Percentiles rank a stretch among this genome's conserved stretches.
Conservation (phyloP, 257 asterid species). For the Jacaranda mimosifolia region DNA sequence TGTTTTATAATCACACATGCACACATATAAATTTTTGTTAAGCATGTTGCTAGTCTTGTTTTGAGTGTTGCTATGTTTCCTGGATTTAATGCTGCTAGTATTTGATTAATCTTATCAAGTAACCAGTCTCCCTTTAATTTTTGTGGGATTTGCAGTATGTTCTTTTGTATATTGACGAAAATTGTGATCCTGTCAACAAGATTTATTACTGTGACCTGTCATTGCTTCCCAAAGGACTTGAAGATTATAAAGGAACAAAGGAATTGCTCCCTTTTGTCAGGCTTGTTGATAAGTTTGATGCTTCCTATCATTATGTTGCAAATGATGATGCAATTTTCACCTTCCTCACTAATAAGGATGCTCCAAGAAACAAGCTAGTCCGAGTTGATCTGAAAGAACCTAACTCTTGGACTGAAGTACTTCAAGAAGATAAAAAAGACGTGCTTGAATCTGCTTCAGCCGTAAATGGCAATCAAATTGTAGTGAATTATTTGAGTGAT, state of each 20-base stretch:
- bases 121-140: constrained; percentile 19
- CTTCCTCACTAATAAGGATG: constrained; percentile 82
- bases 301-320: constrained; percentile 73
- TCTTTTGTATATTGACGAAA: constrained; percentile 62
- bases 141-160: constrained; percentile 72
- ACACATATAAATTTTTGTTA: neutral
- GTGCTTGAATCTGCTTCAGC: constrained; percentile 91
- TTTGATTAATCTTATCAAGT: constrained; percentile 13
- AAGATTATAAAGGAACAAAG: constrained; percentile 60
- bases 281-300: constrained; percentile 84
- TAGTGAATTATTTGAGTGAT: constrained; percentile 80
- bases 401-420: constrained; percentile 76
- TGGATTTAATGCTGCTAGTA: neutral
- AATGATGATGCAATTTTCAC: constrained; percentile 84
- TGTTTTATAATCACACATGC: neutral
- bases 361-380: constrained; percentile 90
- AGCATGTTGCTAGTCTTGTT: neutral
- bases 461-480: constrained; percentile 67
- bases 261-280: constrained; percentile 80
- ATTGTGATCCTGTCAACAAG: constrained; percentile 92
- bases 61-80: neutral
- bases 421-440: constrained; percentile 74
- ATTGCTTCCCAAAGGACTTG: constrained; percentile 70
- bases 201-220: constrained; percentile 80
- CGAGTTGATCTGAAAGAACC: constrained; percentile 74